phyloP scores from a whole-genome alignment of 2,329 filamentous ascomycete species.

The Zymoseptoria ardabiliae region DNA sequence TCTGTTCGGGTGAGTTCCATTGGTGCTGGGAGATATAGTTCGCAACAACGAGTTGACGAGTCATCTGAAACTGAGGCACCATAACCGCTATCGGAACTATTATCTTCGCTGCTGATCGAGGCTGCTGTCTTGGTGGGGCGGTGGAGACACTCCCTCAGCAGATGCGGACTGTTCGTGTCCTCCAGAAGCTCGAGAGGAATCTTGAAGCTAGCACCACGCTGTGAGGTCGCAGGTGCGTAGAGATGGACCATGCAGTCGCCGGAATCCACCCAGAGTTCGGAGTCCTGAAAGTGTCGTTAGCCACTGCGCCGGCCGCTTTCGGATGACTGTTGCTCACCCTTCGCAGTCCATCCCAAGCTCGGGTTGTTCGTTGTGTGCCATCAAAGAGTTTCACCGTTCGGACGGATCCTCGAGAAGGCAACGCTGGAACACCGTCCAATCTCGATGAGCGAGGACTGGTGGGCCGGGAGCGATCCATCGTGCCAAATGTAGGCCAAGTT shows the following conservation, averaged over 20 bases:
- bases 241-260: slow-evolving; percentile 66
- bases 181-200: slow-evolving; percentile 54
- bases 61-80: slow-evolving; percentile 13
- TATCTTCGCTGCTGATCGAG: slow-evolving; percentile 19
- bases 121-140: slow-evolving; percentile 1
- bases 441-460: slow-evolving; percentile 1
- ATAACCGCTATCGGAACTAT: slow-evolving; percentile 23
- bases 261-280: slow-evolving; percentile 60
- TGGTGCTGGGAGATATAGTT: slow-evolving; percentile 66
- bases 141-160: slow-evolving; percentile 46
- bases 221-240: slow-evolving; percentile 57
- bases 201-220: slow-evolving; percentile 59
- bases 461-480: neutral
- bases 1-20: slow-evolving; percentile 46
- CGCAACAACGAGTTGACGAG: slow-evolving; percentile 25
- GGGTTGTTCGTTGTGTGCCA: slow-evolving; percentile 10
- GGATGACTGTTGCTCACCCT: slow-evolving; percentile 3
- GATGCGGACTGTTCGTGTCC: slow-evolving; percentile 50
- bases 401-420: slow-evolving; percentile 3
- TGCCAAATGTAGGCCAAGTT: neutral
- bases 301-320: neutral
- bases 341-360: slow-evolving; percentile 13
- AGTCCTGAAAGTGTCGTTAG: slow-evolving; percentile 41
- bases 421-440: neutral
- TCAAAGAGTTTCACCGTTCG: slow-evolving; percentile 11